These are phyloP conservation scores for Pleurotus ostreatus DNA, from an alignment of 768 basidiomycete species.

Conservation along the genomic window DNA sequence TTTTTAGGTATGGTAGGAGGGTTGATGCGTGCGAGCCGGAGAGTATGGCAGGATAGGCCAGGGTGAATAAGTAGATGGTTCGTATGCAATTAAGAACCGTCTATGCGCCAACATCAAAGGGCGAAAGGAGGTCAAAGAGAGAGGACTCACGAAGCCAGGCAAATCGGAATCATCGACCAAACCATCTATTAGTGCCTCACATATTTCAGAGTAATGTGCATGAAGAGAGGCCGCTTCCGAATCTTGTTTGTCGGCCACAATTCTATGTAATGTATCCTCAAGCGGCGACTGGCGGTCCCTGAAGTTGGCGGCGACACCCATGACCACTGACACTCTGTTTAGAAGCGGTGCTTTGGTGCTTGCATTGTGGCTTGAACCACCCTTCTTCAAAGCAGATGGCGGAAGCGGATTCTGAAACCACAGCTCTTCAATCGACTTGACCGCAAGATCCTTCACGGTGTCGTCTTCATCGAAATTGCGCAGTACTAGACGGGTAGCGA, in stretches of 20 bases:
- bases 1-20: conserved; percentile 87
- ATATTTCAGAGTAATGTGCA: conserved; percentile 72
- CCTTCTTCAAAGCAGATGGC: conserved; percentile 32
- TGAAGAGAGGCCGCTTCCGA: conserved; percentile 52
- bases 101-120: conserved; percentile 30
- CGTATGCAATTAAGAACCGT: conserved; percentile 80
- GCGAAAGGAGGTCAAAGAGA: neutral
- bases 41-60: conserved; percentile 82
- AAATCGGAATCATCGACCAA: conserved; percentile 84
- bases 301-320: conserved; percentile 80
- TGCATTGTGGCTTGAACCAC: conserved; percentile 18
- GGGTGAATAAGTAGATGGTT: conserved; percentile 79
- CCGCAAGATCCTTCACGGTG: conserved; percentile 87
- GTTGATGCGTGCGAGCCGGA: conserved; percentile 80
- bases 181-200: conserved; percentile 81
- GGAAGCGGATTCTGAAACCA: conserved; percentile 61
- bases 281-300: conserved; percentile 80
- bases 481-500: conserved; percentile 74
- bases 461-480: conserved; percentile 94
- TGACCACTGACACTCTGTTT: conserved; percentile 74
- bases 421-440: conserved; percentile 86
- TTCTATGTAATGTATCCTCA: conserved; percentile 81
- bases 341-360: conserved; percentile 55
- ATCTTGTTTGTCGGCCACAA: conserved; percentile 70
- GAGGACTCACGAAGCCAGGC: conserved; percentile 63